Base-by-base conservation (phyloP, 345 rosid species). In the Linum lewisii region DNA sequence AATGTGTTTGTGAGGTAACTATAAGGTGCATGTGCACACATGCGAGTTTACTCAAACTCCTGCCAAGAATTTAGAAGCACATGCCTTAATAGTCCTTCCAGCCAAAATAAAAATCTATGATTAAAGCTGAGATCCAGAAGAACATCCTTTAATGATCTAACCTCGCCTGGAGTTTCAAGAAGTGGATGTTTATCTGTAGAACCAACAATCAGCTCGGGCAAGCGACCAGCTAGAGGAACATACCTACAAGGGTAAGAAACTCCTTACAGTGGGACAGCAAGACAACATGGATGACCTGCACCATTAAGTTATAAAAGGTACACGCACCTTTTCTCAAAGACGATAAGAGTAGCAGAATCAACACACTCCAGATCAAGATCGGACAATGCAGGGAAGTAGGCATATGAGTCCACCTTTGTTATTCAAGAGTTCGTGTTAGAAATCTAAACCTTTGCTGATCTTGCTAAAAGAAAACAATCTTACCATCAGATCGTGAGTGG, bases 131-230 rank as follows among this genome's bases (percentile, higher is more conserved):
- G 47, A 42, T 42, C 47, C 47, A 42, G 18, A 42, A 42, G 47
- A 42, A 42, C 47, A 11, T 42, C 47, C 15, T 42, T 16, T 42
- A 42, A 11, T 42, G 14, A 42, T 42, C 66, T 49, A 58, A 86
- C 99, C 83, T 93, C 97, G 20, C 95, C 91, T 0, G 95, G 95
- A 69, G 95, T 84, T 74, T 88, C 94, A 60, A 92, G 91, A 74
- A 92, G 91, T 57, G 91, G 85, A 67, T 81, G 95, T 76, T 81
- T 71, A 66, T 86, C 83, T 64, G 97, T 86, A 24, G 87, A 86
- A 63, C 94, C 89, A 57, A 81, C 70, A 44, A 85, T 78, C 60
- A 54, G 84, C 80, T 84, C 86, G 21, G 95, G 62, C 8, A 59
- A 63, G 75, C 73, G 81, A 75, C 72, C 70, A 24, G 72, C 83